Conservation (phyloP, 805 yeast genomes). For the Candida nemodendra region DNA sequence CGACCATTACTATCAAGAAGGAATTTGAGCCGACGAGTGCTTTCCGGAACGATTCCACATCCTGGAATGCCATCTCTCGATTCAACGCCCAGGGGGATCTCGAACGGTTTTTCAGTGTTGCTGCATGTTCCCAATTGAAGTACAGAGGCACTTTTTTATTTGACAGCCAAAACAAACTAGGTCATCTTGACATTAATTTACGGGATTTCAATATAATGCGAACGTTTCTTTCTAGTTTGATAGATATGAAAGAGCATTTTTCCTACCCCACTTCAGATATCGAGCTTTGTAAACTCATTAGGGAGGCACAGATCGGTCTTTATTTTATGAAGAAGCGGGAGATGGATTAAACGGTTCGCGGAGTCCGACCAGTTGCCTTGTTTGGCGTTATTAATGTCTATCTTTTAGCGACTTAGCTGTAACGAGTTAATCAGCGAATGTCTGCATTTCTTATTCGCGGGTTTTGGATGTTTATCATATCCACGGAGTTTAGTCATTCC, state of each 20-base stretch:
- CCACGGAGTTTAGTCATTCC: no score
- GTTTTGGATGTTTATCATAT: no score
- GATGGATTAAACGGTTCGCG: no score
- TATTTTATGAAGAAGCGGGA: conserved; percentile 54
- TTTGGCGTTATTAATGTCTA: no score
- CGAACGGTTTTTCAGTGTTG: conserved; percentile 7
- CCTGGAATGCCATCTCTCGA: conserved; percentile 3
- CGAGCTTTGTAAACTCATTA: conserved; percentile 24
- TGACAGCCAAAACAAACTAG: conserved; percentile 13
- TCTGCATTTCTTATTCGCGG: no score
- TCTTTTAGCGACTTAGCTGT: no score
- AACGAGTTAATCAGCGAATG: no score
- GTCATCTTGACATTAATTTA: conserved; percentile 14
- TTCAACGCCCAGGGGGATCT: conserved; percentile 10
- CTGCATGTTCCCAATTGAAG: conserved; percentile 15
- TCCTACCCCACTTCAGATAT: conserved; percentile 4
- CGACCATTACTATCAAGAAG: conserved; percentile 7
- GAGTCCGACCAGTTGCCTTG: no score
- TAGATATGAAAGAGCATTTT: conserved; percentile 18
- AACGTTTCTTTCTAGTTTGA: conserved; percentile 27
- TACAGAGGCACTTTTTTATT: conserved; percentile 20
- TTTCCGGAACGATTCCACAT: neutral
- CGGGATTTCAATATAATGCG: conserved; percentile 34
- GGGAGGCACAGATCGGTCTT: conserved; percentile 55
- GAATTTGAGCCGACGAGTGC: neutral